phyloP scores from a whole-genome alignment of 805 yeast genomes.

The Ogataea angusta region DNA sequence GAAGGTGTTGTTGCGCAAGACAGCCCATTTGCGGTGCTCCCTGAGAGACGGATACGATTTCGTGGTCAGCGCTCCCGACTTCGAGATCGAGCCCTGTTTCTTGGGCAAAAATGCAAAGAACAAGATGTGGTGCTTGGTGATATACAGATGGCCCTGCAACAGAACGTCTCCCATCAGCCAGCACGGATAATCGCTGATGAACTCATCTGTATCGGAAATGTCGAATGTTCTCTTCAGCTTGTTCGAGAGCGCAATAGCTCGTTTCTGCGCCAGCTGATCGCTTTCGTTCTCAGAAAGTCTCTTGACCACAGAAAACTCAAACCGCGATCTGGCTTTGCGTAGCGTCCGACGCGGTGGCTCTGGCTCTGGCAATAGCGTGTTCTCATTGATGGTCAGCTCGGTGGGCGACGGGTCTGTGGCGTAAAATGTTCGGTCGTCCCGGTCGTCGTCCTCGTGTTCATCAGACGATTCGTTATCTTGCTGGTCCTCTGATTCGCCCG shows the following conservation, averaged over 20 bases:
- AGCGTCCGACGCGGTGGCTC: conserved; percentile 5
- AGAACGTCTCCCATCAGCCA: conserved; percentile 84
- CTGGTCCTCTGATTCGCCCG: conserved; percentile 20
- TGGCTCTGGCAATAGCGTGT: background rate
- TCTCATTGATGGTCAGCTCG: conserved; percentile 8
- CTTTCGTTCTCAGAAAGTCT: conserved; percentile 24
- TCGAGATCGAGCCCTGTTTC: conserved; percentile 39
- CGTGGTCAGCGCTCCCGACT: conserved; percentile 50
- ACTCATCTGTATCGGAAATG: conserved; percentile 51
- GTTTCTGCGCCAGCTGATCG: conserved; percentile 18
- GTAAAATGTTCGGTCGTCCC: conserved; percentile 8
- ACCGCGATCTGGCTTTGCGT: conserved; percentile 22
- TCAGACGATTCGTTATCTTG: background rate
- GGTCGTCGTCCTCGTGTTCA: conserved; percentile 2
- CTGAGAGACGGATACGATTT: conserved; percentile 37
- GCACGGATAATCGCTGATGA: conserved; percentile 61
- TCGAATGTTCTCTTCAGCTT: conserved; percentile 39
- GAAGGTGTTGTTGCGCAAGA: conserved; percentile 64
- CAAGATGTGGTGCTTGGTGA: conserved; percentile 61
- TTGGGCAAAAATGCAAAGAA: conserved; percentile 81
- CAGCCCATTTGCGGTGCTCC: conserved; percentile 71
- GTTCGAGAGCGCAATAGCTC: conserved; percentile 36
- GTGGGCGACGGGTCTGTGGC: conserved; percentile 1
- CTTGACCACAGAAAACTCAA: conserved; percentile 33
- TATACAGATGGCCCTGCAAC: conserved; percentile 78